Evolutionary conservation across 768 basidiomycete genomes (phyloP).

Genomic region (Suillus tomentosus): DNA sequence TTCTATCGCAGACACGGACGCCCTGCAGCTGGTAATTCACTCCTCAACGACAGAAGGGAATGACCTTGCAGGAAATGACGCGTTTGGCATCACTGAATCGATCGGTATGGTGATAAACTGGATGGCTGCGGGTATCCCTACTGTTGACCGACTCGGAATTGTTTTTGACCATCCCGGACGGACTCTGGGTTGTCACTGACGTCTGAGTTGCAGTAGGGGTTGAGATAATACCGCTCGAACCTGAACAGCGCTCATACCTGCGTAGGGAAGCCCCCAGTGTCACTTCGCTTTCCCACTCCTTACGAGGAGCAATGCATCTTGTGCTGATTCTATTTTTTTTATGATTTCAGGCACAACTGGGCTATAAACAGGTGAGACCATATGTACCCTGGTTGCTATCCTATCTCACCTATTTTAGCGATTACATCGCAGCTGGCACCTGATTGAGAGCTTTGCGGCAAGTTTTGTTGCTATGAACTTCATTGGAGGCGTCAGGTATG

Average conservation of each 20-base stretch:
- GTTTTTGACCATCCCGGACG: constrained; percentile 24
- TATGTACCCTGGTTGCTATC: constrained; percentile 5
- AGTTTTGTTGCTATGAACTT: constrained; percentile 91
- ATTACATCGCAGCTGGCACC: constrained; percentile 84
- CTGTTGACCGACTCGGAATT: constrained; percentile 33
- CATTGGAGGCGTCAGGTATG: constrained; percentile 81
- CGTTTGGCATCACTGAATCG: constrained; percentile 36
- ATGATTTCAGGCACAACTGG: constrained; percentile 60
- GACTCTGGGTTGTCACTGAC: constrained; percentile 15
- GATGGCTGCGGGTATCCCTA: constrained; percentile 89
- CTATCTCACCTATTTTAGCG: constrained; percentile 46
- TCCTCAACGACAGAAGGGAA: constrained; percentile 27
- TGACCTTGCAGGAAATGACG: constrained; percentile 32
- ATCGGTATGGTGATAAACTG: constrained; percentile 74
- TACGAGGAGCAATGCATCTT: constrained; percentile 38
- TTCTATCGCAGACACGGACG: constrained; percentile 44
- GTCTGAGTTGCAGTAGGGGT: constrained; percentile 51
- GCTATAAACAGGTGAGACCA: constrained; percentile 70
- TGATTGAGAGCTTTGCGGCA: constrained; percentile 83
- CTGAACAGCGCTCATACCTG: constrained; percentile 97
- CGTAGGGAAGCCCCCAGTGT: constrained; percentile 95
- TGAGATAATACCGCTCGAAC: constrained; percentile 99
- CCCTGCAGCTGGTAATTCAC: constrained; percentile 58
- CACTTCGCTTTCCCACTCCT: constrained; percentile 44
- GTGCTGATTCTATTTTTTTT: constrained; percentile 50